Conservation (phyloP, 1,284 basidiomycete genomes). For the Gastroboletus turbinatus region DNA sequence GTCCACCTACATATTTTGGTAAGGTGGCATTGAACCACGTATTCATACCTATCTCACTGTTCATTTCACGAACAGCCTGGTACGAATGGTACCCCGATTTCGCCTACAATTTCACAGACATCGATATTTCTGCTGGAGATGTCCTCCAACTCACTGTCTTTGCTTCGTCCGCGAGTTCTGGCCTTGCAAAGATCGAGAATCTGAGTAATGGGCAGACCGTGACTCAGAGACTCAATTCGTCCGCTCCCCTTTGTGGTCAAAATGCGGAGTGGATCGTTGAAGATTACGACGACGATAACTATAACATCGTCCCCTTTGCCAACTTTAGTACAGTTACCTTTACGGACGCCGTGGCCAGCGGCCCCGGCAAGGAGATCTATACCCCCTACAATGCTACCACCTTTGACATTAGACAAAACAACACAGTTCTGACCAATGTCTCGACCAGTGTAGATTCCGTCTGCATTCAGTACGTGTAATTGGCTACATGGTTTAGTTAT, state of each 20-base stretch:
- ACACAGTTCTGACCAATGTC: no score
- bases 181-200: slow-evolving; percentile 11
- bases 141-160: slow-evolving; percentile 2
- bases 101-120: background rate
- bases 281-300: background rate
- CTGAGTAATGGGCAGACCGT: background rate
- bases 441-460: no score
- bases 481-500: no score
- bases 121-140: slow-evolving; percentile 14
- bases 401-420: no score
- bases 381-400: no score
- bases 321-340: slow-evolving; percentile 13
- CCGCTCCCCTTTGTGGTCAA: slow-evolving; percentile 5
- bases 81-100: slow-evolving; percentile 9
- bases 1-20: slow-evolving; percentile 6
- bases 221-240: background rate
- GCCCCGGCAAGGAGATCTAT: no score
- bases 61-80: slow-evolving; percentile 1
- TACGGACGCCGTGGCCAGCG: background rate
- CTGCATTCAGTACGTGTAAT: no score
- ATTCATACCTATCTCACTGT: background rate
- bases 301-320: background rate
- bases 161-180: background rate
- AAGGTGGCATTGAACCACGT: background rate
- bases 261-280: slow-evolving; percentile 19